A percentile compares a stretch with the other conserved stretches of the same genome.
These are phyloP conservation scores for Perkinsus chesapeaki DNA, from an alignment of 169 alveolate genomes.

Conservation along the genomic window DNA sequence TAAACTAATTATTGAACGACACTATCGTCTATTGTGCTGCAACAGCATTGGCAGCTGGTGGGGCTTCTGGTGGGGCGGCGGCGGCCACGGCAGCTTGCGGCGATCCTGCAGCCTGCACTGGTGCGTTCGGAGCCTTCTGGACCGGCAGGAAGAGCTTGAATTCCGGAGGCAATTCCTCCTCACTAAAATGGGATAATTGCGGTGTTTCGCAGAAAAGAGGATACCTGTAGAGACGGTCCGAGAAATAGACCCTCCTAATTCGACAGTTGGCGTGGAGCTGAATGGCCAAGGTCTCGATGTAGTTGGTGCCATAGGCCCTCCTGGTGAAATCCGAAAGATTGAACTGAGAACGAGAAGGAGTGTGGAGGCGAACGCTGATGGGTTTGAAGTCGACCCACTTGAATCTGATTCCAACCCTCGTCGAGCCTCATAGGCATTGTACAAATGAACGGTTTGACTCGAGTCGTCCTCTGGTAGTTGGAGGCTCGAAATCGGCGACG, in stretches of 20 bases:
- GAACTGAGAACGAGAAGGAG: conserved; percentile 51
- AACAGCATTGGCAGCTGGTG: neutral
- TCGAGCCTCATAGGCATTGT: conserved; percentile 96
- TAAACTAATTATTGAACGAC: neutral
- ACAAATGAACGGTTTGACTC: conserved; percentile 91
- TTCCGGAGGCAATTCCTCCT: conserved; percentile 65
- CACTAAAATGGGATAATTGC: conserved; percentile 20
- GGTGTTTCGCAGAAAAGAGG: conserved; percentile 53
- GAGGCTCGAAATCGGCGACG: conserved; percentile 92
- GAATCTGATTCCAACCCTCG: conserved; percentile 93
- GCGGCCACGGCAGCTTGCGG: neutral
- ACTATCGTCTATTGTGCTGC: neutral
- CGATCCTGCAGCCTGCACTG: neutral
- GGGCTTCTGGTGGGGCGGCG: neutral
- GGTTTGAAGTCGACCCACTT: neutral
- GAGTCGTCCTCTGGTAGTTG: conserved; percentile 86
- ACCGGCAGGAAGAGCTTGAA: conserved; percentile 49
- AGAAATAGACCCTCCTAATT: conserved; percentile 87
- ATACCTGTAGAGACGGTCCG: conserved; percentile 76
- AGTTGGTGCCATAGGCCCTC: conserved; percentile 94
- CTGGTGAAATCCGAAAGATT: conserved; percentile 91
- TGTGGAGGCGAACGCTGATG: neutral
- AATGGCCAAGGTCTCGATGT: conserved; percentile 86
- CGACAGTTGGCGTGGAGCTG: conserved; percentile 94
- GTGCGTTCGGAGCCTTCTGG: neutral